A percentile compares a stretch with the other conserved stretches of the same genome.
These are phyloP conservation scores for Metschnikowia borealis DNA, from an alignment of 805 yeast species.

Conservation along the genomic window DNA sequence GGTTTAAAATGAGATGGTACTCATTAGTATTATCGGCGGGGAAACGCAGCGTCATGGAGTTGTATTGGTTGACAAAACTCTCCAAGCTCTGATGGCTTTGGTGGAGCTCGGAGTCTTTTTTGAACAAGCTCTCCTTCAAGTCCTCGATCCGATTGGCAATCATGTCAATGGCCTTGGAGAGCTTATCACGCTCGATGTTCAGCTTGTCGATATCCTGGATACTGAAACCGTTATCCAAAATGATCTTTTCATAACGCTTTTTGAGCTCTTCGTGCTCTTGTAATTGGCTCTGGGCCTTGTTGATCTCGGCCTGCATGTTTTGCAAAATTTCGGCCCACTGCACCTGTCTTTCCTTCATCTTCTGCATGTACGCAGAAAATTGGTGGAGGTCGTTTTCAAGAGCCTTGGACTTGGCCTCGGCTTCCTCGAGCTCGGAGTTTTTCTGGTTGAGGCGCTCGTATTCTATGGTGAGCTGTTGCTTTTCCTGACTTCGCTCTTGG, in stretches of 20 bases:
- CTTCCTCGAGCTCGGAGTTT: constrained; percentile 44
- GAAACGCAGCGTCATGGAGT: constrained; percentile 49
- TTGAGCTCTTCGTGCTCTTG: constrained; percentile 39
- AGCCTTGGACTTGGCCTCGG: constrained; percentile 52
- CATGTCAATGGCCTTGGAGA: constrained; percentile 51
- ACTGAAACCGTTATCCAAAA: constrained; percentile 54
- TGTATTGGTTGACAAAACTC: constrained; percentile 52
- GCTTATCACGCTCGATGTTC: constrained; percentile 56
- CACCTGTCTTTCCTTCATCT: constrained; percentile 58
- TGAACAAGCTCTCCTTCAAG: constrained; percentile 41
- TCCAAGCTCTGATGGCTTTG: constrained; percentile 50
- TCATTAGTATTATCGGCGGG: constrained; percentile 24
- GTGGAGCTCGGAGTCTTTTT: constrained; percentile 48
- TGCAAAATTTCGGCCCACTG: constrained; percentile 61
- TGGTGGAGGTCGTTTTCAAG: constrained; percentile 67
- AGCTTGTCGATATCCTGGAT: constrained; percentile 60
- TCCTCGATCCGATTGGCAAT: constrained; percentile 43
- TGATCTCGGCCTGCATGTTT: constrained; percentile 55
- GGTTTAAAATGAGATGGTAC: constrained; percentile 39
- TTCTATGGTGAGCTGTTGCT: constrained; percentile 35
- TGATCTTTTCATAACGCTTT: constrained; percentile 36
- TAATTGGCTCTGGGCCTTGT: constrained; percentile 40
- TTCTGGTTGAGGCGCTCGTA: constrained; percentile 42
- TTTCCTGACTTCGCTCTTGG: constrained; percentile 36
- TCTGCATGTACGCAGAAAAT: constrained; percentile 66